These are phyloP conservation scores for Microstegium vimineum DNA, from an alignment of 176 grass and related monocot genomes.

Conservation along the genomic window DNA sequence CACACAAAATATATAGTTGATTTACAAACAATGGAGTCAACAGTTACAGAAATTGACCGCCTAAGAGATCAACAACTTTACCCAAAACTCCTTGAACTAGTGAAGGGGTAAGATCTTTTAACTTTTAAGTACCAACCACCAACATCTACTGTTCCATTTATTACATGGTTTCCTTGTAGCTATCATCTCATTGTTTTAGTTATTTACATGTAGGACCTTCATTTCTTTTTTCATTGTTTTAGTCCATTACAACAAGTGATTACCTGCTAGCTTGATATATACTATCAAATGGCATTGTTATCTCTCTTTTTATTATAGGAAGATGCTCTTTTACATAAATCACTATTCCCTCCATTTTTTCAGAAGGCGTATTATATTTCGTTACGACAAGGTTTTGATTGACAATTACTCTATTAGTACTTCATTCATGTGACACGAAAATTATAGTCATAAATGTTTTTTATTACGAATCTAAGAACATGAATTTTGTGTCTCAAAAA, in stretches of 20 bases:
- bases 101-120: constrained; percentile 56
- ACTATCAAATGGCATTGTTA: neutral
- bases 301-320: no score
- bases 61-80: constrained; percentile 82
- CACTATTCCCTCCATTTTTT: neutral
- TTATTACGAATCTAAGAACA: neutral
- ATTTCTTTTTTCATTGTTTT: neutral
- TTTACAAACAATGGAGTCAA: constrained; percentile 80
- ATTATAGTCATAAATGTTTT: neutral
- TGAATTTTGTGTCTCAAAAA: neutral
- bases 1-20: constrained; percentile 82
- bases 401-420: neutral
- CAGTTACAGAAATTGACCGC: constrained; percentile 74
- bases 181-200: neutral
- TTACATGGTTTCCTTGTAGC: neutral
- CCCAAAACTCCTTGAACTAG: constrained; percentile 74
- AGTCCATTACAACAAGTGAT: neutral
- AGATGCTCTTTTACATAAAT: neutral
- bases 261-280: neutral
- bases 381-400: neutral
- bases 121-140: neutral
- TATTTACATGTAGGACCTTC: neutral
- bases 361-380: neutral
- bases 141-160: neutral
- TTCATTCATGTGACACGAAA: neutral